Base-by-base conservation (phyloP, 1,284 basidiomycete species). In the Cryptococcus deneoformans region DNA sequence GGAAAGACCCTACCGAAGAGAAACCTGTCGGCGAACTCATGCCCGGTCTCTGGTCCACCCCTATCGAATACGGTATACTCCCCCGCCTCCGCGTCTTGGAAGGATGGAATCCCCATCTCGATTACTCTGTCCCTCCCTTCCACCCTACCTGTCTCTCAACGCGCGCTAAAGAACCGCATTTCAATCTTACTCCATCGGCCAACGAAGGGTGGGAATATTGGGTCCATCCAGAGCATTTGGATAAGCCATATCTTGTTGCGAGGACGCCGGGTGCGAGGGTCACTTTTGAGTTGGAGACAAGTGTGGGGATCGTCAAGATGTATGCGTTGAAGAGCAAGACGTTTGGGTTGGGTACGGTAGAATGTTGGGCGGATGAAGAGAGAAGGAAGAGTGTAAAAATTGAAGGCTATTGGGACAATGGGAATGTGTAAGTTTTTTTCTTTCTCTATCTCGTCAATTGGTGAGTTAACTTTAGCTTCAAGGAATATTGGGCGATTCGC, bases 231-330 rank as follows among this genome's bases (percentile, higher is more conserved):
- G 70, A 73, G n/a, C 57, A 61, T 53, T 56, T 57, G 10, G 75
- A 78, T 60, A 78, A 78, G 62, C 72, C 74, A 3, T 78, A 76
- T 60, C 56, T 75, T 11, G 51, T 73, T 4, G 68, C 71, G 3
- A 59, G 56, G 5, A 43, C 53, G 24, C 69, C 74, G 2, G 77
- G 77, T 1, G 63, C 72, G 5, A 56, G 29, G 24, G 70, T 76
- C 14, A 56, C 57, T 35, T 74, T 77, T 46, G 64, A 72, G 44
- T 55, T 78, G 46, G 68, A 71, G 24, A 75, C 75, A 8, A 60
- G 51, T 16, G 59, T 72, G 3, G 77, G 77, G 16, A 52, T 67
- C 29, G 65, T 78, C 63, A 77, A 76, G 58, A 65, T 78, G 56
- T 77, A 77, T 61, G 64, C 66, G 8, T 55, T 78, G 38, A 61